phyloP scores from a whole-genome alignment of 108 stramenopile genomes.

The Parietichytrium sp. region DNA sequence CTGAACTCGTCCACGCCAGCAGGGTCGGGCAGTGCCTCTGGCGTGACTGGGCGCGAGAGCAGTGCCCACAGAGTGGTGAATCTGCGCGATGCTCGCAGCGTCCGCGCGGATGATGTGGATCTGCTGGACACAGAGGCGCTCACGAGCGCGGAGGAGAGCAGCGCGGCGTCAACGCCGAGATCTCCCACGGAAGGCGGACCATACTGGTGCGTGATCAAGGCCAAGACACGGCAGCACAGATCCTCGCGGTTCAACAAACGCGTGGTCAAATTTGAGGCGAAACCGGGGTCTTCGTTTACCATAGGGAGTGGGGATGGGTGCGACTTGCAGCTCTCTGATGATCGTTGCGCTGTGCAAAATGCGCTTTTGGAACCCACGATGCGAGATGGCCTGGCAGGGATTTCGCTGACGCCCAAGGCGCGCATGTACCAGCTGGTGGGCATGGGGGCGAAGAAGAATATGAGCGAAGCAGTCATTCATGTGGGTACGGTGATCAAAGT shows the following conservation, averaged over 20 bases:
- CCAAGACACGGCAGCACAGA: neutral
- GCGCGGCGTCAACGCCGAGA: too few relatives aligned
- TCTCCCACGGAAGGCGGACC: too few relatives aligned
- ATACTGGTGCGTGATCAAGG: slow-evolving; percentile 32
- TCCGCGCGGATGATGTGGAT: too few relatives aligned
- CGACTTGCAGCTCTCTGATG: slow-evolving; percentile 15
- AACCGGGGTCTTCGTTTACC: neutral
- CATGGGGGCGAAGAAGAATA: neutral
- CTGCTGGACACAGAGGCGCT: too few relatives aligned
- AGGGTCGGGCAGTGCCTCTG: too few relatives aligned
- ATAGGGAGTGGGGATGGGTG: neutral
- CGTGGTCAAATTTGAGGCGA: neutral
- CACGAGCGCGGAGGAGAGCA: too few relatives aligned
- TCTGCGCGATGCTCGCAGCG: too few relatives aligned
- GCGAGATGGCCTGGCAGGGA: neutral
- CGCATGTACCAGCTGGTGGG: slow-evolving; percentile 34
- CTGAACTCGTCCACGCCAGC: too few relatives aligned
- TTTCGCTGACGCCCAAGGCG: neutral
- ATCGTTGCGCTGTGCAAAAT: slow-evolving; percentile 10
- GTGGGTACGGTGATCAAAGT: slow-evolving; percentile 29
- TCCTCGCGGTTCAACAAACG: neutral
- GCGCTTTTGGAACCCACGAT: neutral
- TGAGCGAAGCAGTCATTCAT: neutral
- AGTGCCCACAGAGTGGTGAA: too few relatives aligned
- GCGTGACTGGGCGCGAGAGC: too few relatives aligned